Evolutionary conservation across 352 stramenopile species (phyloP).

Genomic region (Pythium dissimile): DNA sequence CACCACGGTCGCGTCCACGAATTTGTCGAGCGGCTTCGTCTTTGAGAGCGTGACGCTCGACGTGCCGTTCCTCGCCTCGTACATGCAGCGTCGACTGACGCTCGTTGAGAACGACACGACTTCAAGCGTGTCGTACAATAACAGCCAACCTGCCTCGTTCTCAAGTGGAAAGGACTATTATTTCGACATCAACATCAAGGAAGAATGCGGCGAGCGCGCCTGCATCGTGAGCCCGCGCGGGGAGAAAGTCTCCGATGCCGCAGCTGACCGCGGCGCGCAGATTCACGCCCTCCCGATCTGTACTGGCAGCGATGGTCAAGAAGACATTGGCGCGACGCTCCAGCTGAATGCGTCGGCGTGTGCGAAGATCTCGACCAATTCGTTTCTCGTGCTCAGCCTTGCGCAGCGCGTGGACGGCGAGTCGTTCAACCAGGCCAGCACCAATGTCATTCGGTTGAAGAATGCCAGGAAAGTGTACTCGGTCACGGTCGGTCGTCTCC

Average conservation of each 20-base stretch:
- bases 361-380: constrained; percentile 1
- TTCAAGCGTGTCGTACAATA: constrained; percentile 19
- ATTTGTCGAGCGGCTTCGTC: constrained; percentile 4
- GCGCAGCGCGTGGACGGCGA: constrained; percentile 22
- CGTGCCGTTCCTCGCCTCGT: constrained; percentile 17
- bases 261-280: constrained; percentile 16
- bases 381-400: constrained; percentile 22
- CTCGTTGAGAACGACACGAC: constrained; percentile 22
- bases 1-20: background rate
- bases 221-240: constrained; percentile 23
- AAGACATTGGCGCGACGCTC: constrained; percentile 15
- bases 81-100: constrained; percentile 24
- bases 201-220: constrained; percentile 19
- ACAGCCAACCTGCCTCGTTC: background rate
- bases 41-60: constrained; percentile 23
- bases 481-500: constrained; percentile 16
- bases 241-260: constrained; percentile 2
- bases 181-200: constrained; percentile 30
- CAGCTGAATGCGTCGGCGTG: constrained; percentile 1
- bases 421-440: constrained; percentile 8
- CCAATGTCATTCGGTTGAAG: constrained; percentile 20
- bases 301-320: background rate
- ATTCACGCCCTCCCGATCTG: constrained; percentile 16
- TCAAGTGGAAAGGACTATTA: constrained; percentile 1
- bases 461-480: constrained; percentile 24